Evolutionary conservation across 2,329 filamentous ascomycete species (phyloP), one percentile per base, ranked within the genome.

Genomic region (Nannizzia gypsea): DNA sequence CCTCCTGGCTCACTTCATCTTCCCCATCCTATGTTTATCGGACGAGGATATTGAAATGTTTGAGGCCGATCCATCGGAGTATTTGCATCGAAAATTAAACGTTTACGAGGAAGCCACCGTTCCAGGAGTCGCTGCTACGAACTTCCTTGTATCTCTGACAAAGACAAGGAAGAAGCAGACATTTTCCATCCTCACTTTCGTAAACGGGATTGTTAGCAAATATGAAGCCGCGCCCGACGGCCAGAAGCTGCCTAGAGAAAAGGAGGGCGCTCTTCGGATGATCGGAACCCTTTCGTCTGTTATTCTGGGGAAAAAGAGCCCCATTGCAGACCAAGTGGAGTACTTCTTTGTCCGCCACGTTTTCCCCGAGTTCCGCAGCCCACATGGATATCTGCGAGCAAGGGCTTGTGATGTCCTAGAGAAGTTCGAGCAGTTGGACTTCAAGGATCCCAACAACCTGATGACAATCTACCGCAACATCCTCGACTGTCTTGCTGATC

Each of bases 301-400:
- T 58, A 95, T 99, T 56, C 80, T 99, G 38, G 90, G 90, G 66
- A 99, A 97, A 81, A 97, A 97, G 81, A 96, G 91, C 70, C 93
- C 93, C 0, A 96, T 99, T 65, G 93, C 92, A 38, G 88, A 96
- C 70, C 90, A 97, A 74, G 91, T 97, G 60, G 93, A 99, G 74
- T 96, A 96, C 74, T 99, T 99, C 80, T 88, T 99, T 66, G 92
- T 97, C 58, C 88, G 92, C 69, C 95, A 97, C 70, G 93, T 99
- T 60, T 97, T 99, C 79, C 93, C 93, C 54, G 93, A 99, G 70
- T 99, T 99, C 79, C 86, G 89, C 67, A 97, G 90, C 75, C 81
- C 84, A 13, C 89, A 95, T 70, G 93, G 92, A 38, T 97, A 91
- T 77, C 83, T 99, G 56, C 88, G 93, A 60, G 93, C 93, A 36